Conservation (phyloP, 2,329 filamentous ascomycete species). For the Ceratocystis eucalypticola region DNA sequence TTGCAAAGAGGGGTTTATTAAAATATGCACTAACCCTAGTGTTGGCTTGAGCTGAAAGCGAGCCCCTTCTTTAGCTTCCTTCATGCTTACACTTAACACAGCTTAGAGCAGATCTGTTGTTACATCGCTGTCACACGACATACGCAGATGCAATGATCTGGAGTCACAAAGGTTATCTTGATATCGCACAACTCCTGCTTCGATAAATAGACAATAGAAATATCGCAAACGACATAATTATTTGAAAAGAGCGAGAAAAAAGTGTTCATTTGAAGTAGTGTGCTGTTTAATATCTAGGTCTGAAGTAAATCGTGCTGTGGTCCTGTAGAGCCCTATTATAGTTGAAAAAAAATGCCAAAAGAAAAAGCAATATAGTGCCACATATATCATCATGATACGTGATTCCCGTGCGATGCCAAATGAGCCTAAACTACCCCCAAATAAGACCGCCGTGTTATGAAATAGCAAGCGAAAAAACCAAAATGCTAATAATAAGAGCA, state of each 20-base stretch:
- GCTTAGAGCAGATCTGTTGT: not conserved
- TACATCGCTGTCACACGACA: slow-evolving; percentile 1
- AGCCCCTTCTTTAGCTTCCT: not conserved
- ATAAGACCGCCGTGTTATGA: not conserved
- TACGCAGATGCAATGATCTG: not conserved
- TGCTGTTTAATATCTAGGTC: slow-evolving; percentile 1
- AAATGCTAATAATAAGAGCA: not conserved
- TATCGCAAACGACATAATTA: not conserved
- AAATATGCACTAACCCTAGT: not conserved
- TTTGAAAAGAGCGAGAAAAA: not conserved
- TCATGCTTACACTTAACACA: not conserved
- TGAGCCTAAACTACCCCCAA: not conserved
- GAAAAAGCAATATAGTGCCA: not conserved
- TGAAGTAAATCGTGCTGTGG: slow-evolving; percentile 1
- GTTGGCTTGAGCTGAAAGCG: not conserved
- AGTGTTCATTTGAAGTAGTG: not conserved
- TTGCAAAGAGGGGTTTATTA: not conserved
- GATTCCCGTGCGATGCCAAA: not conserved
- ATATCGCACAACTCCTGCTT: not conserved
- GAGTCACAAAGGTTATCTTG: not conserved
- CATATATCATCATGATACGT: not conserved
- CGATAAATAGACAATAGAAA: not conserved
- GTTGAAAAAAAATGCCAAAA: not conserved
- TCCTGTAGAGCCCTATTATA: slow-evolving; percentile 5
- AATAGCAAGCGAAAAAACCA: not conserved